Conservation (phyloP, 1,284 basidiomycete species). For the Ustilago shanxiensis region DNA sequence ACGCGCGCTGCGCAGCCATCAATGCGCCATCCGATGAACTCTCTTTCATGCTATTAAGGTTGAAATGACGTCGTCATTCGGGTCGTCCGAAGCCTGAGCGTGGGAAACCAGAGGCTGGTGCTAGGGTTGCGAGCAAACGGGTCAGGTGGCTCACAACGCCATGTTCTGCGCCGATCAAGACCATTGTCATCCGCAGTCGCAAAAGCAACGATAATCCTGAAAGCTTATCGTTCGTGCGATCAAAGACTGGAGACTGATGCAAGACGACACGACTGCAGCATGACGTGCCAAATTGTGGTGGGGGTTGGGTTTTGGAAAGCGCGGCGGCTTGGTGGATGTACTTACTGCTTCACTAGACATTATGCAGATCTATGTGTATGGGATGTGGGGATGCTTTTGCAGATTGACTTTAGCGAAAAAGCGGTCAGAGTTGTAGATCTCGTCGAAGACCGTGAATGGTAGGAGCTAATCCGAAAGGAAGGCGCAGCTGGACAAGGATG, state of each 20-base stretch:
- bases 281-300: neutral
- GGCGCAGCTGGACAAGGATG: neutral
- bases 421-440: neutral
- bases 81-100: neutral
- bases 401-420: neutral
- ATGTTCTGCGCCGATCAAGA: neutral
- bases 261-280: neutral
- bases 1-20: neutral
- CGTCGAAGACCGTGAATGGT: neutral
- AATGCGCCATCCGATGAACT: conserved; percentile 3
- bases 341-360: conserved; percentile 27
- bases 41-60: neutral
- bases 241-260: no score
- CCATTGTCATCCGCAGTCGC: neutral
- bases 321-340: neutral
- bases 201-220: neutral
- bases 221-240: neutral
- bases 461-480: neutral
- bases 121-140: neutral
- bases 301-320: no score
- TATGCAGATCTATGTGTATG: conserved; percentile 11
- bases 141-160: neutral
- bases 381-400: neutral
- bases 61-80: neutral
- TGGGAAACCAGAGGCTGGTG: neutral